A percentile compares a stretch with the other conserved stretches of the same genome.
phyloP scores from a whole-genome alignment of 768 basidiomycete species.

The Aureoboletus auriporus region DNA sequence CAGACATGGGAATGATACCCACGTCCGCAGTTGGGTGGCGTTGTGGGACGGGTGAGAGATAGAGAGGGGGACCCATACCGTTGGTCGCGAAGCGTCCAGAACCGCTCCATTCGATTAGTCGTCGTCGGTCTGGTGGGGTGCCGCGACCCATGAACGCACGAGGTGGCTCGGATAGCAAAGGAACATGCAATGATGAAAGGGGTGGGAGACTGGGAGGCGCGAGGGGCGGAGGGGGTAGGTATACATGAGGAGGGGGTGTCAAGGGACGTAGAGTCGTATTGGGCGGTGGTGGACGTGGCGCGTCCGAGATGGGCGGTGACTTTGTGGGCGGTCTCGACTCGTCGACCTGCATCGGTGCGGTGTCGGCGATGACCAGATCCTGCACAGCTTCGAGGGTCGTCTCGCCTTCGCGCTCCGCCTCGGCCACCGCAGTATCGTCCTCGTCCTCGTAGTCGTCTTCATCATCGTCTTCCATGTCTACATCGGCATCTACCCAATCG shows the following conservation, averaged over 20 bases:
- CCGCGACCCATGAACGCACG: constrained; percentile 34
- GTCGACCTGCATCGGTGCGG: constrained; percentile 5
- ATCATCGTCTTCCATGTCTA: constrained; percentile 31
- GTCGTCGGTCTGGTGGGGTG: constrained; percentile 28
- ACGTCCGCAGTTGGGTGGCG: constrained; percentile 10
- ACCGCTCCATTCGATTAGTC: constrained; percentile 28
- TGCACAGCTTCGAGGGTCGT: constrained; percentile 12
- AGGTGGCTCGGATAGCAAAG: constrained; percentile 28
- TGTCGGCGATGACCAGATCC: constrained; percentile 7
- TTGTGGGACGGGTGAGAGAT: constrained; percentile 23
- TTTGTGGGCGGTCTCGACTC: not conserved
- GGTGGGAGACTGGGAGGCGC: constrained; percentile 15
- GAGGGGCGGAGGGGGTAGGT: constrained; percentile 4
- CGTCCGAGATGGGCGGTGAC: not conserved
- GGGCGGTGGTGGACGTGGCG: not conserved
- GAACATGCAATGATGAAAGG: constrained; percentile 30
- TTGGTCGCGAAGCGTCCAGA: constrained; percentile 14
- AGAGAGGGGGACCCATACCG: constrained; percentile 24
- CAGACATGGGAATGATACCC: constrained; percentile 20
- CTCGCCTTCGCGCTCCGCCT: constrained; percentile 15
- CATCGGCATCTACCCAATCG: constrained; percentile 24
- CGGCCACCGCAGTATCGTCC: constrained; percentile 15
- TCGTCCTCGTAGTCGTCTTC: constrained; percentile 31
- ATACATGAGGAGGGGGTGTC: constrained; percentile 2
- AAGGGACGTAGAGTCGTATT: constrained; percentile 3